Percentiles rank a stretch among this genome's conserved stretches.
phyloP scores from a whole-genome alignment of 805 yeast species.

The Zygoascus ofunaensis region DNA sequence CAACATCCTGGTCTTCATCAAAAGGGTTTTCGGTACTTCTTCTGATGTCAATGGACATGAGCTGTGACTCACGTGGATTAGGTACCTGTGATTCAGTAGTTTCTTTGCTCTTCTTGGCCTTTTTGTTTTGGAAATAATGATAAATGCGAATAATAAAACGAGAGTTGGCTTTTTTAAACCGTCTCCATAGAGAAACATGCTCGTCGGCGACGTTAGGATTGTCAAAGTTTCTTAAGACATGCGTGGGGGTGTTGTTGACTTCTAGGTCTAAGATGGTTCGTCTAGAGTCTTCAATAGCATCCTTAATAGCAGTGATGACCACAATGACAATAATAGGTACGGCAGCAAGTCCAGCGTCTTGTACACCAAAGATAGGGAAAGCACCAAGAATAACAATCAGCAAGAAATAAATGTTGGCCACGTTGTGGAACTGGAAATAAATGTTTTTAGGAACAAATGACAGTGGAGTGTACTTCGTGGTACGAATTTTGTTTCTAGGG shows the following conservation, averaged over 20 bases:
- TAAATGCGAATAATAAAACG: slow-evolving; percentile 12
- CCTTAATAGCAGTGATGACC: slow-evolving; percentile 63
- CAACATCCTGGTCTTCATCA: neutral
- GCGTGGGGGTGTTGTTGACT: slow-evolving; percentile 61
- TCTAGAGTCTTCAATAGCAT: slow-evolving; percentile 70
- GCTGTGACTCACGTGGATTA: slow-evolving; percentile 5
- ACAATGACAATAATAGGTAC: slow-evolving; percentile 78
- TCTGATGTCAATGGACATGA: slow-evolving; percentile 6
- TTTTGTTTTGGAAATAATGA: slow-evolving; percentile 8
- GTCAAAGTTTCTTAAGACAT: slow-evolving; percentile 43
- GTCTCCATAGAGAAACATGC: slow-evolving; percentile 56
- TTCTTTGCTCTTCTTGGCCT: slow-evolving; percentile 1
- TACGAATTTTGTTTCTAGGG: slow-evolving; percentile 87
- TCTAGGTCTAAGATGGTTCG: slow-evolving; percentile 58
- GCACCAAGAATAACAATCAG: slow-evolving; percentile 69
- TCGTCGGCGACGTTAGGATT: slow-evolving; percentile 55
- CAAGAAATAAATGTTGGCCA: slow-evolving; percentile 87
- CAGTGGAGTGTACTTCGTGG: slow-evolving; percentile 91
- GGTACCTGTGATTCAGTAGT: neutral
- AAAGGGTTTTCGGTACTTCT: slow-evolving; percentile 17
- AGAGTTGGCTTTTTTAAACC: slow-evolving; percentile 53
- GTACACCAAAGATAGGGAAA: slow-evolving; percentile 67
- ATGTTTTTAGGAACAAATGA: slow-evolving; percentile 84
- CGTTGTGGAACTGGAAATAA: slow-evolving; percentile 68
- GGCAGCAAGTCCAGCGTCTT: slow-evolving; percentile 64